Evolutionary conservation across 2,329 filamentous ascomycete genomes (phyloP).

Genomic region (Alternaria sp.): DNA sequence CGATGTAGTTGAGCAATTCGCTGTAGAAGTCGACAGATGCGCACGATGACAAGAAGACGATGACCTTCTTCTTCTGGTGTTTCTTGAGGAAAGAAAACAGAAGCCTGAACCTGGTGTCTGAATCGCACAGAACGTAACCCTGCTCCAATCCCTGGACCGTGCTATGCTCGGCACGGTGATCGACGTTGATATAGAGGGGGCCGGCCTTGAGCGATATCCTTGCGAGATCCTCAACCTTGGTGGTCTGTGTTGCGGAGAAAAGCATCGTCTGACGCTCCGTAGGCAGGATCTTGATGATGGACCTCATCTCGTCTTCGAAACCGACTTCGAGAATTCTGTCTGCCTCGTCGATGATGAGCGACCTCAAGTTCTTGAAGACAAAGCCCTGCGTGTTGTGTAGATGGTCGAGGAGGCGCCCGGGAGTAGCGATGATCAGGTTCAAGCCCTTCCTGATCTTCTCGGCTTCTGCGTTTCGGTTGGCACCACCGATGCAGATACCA

Average conservation of each 20-base stretch:
- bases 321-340: conserved; percentile 96
- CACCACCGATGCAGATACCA: conserved; percentile 94
- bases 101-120: conserved; percentile 90
- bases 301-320: conserved; percentile 98
- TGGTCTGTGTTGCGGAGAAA: conserved; percentile 98
- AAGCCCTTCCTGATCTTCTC: conserved; percentile 95
- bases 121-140: conserved; percentile 92
- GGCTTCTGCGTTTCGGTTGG: conserved; percentile 86
- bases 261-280: conserved; percentile 90
- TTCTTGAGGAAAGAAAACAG: conserved; percentile 94
- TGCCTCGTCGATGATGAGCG: conserved; percentile 93
- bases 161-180: conserved; percentile 84
- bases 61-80: conserved; percentile 94
- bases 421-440: conserved; percentile 92
- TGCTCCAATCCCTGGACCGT: conserved; percentile 95
- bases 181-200: conserved; percentile 96
- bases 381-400: conserved; percentile 91
- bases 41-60: conserved; percentile 89
- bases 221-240: conserved; percentile 96
- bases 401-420: conserved; percentile 90
- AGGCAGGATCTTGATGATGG: conserved; percentile 87
- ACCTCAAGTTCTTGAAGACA: conserved; percentile 89
- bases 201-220: conserved; percentile 90
- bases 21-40: conserved; percentile 95
- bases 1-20: conserved; percentile 95